A percentile compares a stretch with the other conserved stretches of the same genome.
Evolutionary conservation across 1,284 basidiomycete genomes (phyloP).

Genomic region (Paramarasmius palmivorus): DNA sequence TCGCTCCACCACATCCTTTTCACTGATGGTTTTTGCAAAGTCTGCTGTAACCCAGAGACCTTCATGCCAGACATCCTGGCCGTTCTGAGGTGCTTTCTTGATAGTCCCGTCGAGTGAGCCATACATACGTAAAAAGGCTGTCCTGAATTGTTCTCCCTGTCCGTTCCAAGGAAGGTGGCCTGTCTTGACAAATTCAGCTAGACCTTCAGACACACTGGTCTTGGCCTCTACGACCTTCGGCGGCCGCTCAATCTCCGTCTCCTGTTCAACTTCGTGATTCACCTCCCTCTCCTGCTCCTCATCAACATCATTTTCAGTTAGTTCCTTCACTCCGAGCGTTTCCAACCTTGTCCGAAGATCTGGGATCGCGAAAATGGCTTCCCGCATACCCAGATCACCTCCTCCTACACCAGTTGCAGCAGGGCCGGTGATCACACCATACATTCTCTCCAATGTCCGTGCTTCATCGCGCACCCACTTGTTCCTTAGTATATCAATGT

Average conservation of each 20-base stretch:
- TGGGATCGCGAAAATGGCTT: constrained; percentile 13
- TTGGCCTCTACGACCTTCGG: constrained; percentile 21
- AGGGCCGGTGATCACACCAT: constrained; percentile 18
- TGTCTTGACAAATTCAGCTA: constrained; percentile 28
- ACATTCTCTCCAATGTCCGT: constrained; percentile 35
- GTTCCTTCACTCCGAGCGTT: constrained; percentile 24
- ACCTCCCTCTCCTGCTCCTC: constrained; percentile 56
- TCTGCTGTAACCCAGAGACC: constrained; percentile 27
- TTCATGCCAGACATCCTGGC: neutral
- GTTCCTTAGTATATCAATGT: neutral
- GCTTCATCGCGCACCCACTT: constrained; percentile 21
- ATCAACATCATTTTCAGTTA: constrained; percentile 25
- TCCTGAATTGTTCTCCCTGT: constrained; percentile 20
- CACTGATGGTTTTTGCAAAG: constrained; percentile 28
- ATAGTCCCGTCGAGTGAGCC: neutral
- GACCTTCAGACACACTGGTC: constrained; percentile 22
- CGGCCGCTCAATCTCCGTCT: constrained; percentile 38
- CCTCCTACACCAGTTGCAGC: neutral
- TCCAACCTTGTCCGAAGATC: constrained; percentile 27
- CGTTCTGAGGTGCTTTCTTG: constrained; percentile 16
- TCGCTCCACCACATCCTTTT: neutral
- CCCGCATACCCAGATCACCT: constrained; percentile 1
- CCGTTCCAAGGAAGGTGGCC: constrained; percentile 18
- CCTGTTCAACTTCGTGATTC: constrained; percentile 40
- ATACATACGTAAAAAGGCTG: constrained; percentile 1